These are phyloP conservation scores for Capsicum pubescens DNA, from an alignment of 257 asterid species.

Conservation along the genomic window DNA sequence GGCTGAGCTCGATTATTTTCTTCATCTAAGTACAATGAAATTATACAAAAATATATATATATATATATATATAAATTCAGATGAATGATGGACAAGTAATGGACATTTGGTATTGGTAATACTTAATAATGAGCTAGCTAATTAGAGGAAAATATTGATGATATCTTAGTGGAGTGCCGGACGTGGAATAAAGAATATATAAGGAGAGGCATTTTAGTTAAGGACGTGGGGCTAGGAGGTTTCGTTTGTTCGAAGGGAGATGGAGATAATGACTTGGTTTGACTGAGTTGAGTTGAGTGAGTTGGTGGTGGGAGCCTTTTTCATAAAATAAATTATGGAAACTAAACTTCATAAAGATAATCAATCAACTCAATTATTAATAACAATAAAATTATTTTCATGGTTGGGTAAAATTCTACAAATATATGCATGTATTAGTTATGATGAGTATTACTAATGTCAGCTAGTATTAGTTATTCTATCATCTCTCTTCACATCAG, in stretches of 20 bases:
- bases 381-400: too few relatives aligned
- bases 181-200: not conserved
- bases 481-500: too few relatives aligned
- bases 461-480: too few relatives aligned
- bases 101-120: not conserved
- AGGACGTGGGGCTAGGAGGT: conserved; percentile 14
- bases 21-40: conserved; percentile 8
- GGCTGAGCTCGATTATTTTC: not conserved
- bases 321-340: too few relatives aligned
- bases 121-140: not conserved
- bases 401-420: too few relatives aligned
- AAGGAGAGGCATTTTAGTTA: not conserved
- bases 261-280: not conserved
- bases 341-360: too few relatives aligned
- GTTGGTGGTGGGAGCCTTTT: not conserved
- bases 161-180: not conserved
- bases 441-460: too few relatives aligned
- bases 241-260: conserved; percentile 26
- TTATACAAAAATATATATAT: not conserved
- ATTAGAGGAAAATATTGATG: not conserved
- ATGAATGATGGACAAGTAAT: not conserved
- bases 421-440: too few relatives aligned
- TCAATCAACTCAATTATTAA: too few relatives aligned
- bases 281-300: conserved; percentile 12
- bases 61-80: not conserved